These are phyloP conservation scores for Polygonum aviculare DNA, from an alignment of 148 eudicot genomes.

Conservation along the genomic window DNA sequence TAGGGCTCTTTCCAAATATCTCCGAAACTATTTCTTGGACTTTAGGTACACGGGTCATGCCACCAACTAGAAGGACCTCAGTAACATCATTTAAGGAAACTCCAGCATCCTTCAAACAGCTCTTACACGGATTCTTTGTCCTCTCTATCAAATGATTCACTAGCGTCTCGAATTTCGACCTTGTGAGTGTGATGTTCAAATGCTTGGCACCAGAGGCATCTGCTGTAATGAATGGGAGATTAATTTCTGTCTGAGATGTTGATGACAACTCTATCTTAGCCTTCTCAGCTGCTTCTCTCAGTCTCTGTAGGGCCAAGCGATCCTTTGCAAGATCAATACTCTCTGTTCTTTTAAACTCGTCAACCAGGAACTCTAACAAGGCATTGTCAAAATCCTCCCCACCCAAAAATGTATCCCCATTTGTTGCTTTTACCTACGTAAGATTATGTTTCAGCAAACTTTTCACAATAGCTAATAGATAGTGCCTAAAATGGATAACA, in stretches of 20 bases:
- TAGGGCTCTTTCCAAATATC: conserved; percentile 25
- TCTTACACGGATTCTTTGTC: conserved; percentile 21
- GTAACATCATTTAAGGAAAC: conserved; percentile 21
- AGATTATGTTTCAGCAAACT: neutral
- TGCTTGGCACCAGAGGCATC: conserved; percentile 33
- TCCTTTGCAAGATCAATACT: conserved; percentile 24
- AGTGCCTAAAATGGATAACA: neutral
- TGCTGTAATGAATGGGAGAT: conserved; percentile 33
- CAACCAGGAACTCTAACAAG: conserved; percentile 22
- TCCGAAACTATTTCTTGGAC: conserved; percentile 26
- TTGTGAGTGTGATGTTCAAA: conserved; percentile 21
- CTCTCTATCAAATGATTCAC: conserved; percentile 25
- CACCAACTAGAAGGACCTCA: conserved; percentile 36
- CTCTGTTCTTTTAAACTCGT: conserved; percentile 21
- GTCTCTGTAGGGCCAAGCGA: conserved; percentile 29
- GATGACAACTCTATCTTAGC: conserved; percentile 34
- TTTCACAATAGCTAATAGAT: neutral
- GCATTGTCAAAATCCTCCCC: conserved; percentile 35
- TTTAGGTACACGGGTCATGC: conserved; percentile 32
- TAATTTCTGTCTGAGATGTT: conserved; percentile 30
- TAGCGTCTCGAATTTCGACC: conserved; percentile 24
- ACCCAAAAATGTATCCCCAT: conserved; percentile 37
- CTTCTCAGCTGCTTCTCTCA: conserved; percentile 33
- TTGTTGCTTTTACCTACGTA: conserved; percentile 38
- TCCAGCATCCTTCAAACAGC: conserved; percentile 31